Conservation (phyloP, 208 protist genomes). For the Tetramitus jugosus region DNA sequence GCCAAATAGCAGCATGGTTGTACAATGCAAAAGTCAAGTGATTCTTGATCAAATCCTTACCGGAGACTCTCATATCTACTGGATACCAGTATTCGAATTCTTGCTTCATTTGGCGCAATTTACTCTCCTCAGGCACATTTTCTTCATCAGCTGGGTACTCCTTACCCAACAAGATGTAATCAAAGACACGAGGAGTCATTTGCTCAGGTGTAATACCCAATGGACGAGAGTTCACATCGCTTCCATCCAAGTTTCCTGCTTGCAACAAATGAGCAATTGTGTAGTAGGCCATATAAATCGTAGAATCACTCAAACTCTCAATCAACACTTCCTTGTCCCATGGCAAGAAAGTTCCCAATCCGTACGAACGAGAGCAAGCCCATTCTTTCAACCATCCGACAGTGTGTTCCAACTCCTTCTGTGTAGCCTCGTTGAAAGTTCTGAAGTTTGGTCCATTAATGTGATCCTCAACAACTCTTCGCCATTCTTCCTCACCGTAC, state of each 20-base stretch:
- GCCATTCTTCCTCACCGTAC: constrained; percentile 97
- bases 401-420: constrained; percentile 77
- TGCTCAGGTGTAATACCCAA: constrained; percentile 75
- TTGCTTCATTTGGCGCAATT: constrained; percentile 59
- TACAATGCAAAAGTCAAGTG: constrained; percentile 99
- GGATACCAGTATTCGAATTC: constrained; percentile 99
- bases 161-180: constrained; percentile 82
- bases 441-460: constrained; percentile 66
- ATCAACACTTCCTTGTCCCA: constrained; percentile 92
- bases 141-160: constrained; percentile 52
- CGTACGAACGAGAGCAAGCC: constrained; percentile 98
- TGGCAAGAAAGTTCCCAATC: constrained; percentile 95
- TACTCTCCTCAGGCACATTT: constrained; percentile 51
- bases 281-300: constrained; percentile 99
- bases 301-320: constrained; percentile 99
- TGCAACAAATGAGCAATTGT: constrained; percentile 96
- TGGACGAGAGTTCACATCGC: constrained; percentile 43
- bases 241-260: constrained; percentile 48
- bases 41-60: constrained; percentile 99
- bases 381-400: constrained; percentile 97
- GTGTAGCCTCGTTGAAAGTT: constrained; percentile 76
- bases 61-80: constrained; percentile 95
- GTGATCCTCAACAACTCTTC: constrained; percentile 63
- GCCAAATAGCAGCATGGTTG: constrained; percentile 97
- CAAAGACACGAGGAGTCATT: constrained; percentile 80